Conservation (phyloP, 805 yeast genomes). For the Barnettozyma californica region DNA sequence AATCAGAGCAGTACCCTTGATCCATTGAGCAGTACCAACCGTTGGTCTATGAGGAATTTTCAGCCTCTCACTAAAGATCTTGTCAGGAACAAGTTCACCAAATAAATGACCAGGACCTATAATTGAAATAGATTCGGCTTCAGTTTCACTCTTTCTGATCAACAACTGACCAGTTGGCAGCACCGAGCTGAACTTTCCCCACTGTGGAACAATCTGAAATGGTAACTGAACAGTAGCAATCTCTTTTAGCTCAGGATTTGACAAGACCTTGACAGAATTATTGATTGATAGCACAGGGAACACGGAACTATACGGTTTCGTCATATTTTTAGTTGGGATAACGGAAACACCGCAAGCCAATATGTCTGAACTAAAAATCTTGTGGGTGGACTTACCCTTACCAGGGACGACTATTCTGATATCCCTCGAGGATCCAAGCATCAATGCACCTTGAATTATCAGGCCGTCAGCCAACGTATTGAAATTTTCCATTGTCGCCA, state of each 20-base stretch:
- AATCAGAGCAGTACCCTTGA: constrained; percentile 67
- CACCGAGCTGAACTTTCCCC: constrained; percentile 38
- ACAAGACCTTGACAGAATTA: constrained; percentile 40
- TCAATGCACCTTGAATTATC: constrained; percentile 53
- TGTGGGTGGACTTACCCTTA: constrained; percentile 58
- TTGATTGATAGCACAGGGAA: constrained; percentile 40
- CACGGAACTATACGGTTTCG: constrained; percentile 39
- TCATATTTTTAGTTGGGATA: constrained; percentile 21
- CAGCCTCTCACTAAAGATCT: constrained; percentile 63
- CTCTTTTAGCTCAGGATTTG: constrained; percentile 62
- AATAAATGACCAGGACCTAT: constrained; percentile 36
- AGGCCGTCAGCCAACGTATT: constrained; percentile 56
- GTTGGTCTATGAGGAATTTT: constrained; percentile 75
- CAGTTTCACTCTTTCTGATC: constrained; percentile 50
- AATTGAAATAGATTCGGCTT: constrained; percentile 46
- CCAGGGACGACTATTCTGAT: constrained; percentile 59
- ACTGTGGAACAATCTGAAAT: constrained; percentile 34
- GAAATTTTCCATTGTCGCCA: constrained; percentile 56
- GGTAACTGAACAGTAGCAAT: constrained; percentile 44
- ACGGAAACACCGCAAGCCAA: constrained; percentile 48
- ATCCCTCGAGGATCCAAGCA: constrained; percentile 53
- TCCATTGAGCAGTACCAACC: constrained; percentile 78
- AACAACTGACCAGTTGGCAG: constrained; percentile 53
- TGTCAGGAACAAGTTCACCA: constrained; percentile 36
- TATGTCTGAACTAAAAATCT: constrained; percentile 45